phyloP scores from a whole-genome alignment of 2,329 filamentous ascomycete species.

The Aspergillus sp. region DNA sequence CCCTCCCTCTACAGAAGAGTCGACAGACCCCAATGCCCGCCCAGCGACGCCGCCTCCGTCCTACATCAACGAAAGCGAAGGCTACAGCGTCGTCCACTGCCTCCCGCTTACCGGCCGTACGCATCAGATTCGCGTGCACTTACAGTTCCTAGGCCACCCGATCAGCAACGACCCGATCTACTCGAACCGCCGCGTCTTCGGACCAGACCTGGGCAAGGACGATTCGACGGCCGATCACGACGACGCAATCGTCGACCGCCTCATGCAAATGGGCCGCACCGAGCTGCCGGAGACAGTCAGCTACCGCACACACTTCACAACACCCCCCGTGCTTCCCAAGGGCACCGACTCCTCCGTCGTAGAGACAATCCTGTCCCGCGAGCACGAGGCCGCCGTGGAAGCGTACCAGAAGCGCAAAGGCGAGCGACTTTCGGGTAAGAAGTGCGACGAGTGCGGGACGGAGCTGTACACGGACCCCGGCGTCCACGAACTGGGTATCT shows the following conservation, averaged over 20 bases:
- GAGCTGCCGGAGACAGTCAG: constrained; percentile 88
- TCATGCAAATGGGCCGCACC: constrained; percentile 90
- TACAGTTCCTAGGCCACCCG: constrained; percentile 92
- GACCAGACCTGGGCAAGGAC: constrained; percentile 71
- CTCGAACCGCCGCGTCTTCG: constrained; percentile 91
- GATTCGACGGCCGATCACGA: constrained; percentile 75
- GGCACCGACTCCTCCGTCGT: constrained; percentile 43
- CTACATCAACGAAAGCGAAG: constrained; percentile 57
- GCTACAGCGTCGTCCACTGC: constrained; percentile 94
- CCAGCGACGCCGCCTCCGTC: constrained; percentile 39
- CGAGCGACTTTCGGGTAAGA: constrained; percentile 87
- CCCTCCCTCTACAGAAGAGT: constrained; percentile 30
- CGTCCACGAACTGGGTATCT: constrained; percentile 85
- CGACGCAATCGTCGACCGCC: constrained; percentile 83
- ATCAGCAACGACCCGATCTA: constrained; percentile 99
- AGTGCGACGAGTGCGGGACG: constrained; percentile 81
- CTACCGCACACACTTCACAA: constrained; percentile 66
- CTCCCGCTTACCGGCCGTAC: constrained; percentile 91
- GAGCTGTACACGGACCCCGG: constrained; percentile 93
- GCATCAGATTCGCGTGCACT: constrained; percentile 91
- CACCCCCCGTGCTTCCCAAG: constrained; percentile 42
- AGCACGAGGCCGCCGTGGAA: constrained; percentile 82
- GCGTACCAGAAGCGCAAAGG: constrained; percentile 88
- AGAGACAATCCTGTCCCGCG: constrained; percentile 47
- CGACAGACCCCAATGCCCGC: constrained; percentile 31